phyloP scores from a whole-genome alignment of 495 filamentous ascomycete genomes.

The Aspergillus haitiensis region DNA sequence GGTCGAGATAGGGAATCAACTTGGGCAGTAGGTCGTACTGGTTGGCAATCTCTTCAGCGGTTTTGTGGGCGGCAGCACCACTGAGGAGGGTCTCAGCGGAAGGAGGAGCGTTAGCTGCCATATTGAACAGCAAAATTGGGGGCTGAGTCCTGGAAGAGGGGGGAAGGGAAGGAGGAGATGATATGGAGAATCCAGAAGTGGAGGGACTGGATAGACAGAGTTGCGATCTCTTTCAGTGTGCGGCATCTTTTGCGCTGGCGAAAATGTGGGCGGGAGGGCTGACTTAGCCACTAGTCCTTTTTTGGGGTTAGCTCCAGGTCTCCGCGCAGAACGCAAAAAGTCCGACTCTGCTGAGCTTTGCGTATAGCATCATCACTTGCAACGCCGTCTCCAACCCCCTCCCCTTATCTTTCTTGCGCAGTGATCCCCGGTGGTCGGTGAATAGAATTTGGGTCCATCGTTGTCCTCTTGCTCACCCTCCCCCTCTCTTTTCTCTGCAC shows the following conservation, averaged over 20 bases:
- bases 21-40: slow-evolving; percentile 85
- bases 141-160: slow-evolving; percentile 23
- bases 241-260: slow-evolving; percentile 31
- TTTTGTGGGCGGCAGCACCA: slow-evolving; percentile 49
- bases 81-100: slow-evolving; percentile 57
- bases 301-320: slow-evolving; percentile 27
- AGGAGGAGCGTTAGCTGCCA: slow-evolving; percentile 65
- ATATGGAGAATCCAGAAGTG: slow-evolving; percentile 17
- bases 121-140: slow-evolving; percentile 38
- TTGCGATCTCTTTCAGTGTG: slow-evolving; percentile 27
- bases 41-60: slow-evolving; percentile 56
- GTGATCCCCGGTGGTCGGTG: slow-evolving; percentile 6
- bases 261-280: slow-evolving; percentile 49
- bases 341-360: slow-evolving; percentile 24
- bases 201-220: slow-evolving; percentile 13
- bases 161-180: slow-evolving; percentile 16
- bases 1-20: slow-evolving; percentile 88
- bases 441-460: neutral
- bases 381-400: neutral
- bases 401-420: slow-evolving; percentile 8
- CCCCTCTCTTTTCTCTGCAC: slow-evolving; percentile 10
- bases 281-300: slow-evolving; percentile 36
- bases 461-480: slow-evolving; percentile 9
- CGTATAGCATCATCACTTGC: slow-evolving; percentile 23
- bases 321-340: slow-evolving; percentile 33